phyloP scores from a whole-genome alignment of 306 rosid genomes.

The Oemleria cerasiformis region DNA sequence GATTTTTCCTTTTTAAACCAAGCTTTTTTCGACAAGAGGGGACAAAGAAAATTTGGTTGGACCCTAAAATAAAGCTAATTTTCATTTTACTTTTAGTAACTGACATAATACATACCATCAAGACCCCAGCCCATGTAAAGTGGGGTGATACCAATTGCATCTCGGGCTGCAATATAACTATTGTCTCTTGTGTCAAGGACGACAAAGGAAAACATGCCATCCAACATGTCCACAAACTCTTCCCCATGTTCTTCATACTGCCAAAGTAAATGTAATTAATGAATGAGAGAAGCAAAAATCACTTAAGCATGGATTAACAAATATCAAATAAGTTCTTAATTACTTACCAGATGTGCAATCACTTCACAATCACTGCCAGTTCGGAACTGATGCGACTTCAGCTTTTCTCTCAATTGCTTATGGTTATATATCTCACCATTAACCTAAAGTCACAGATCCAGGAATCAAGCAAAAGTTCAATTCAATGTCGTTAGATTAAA shows the following conservation, averaged over 20 bases:
- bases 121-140: constrained; percentile 98
- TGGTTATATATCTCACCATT: constrained; percentile 99
- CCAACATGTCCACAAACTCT: constrained; percentile 87
- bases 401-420: constrained; percentile 54
- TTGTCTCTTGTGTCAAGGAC: constrained; percentile 85
- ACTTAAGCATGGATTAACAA: constrained; percentile 8
- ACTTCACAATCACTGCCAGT: constrained; percentile 99
- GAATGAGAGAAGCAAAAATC: constrained; percentile 1
- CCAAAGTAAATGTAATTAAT: constrained; percentile 17
- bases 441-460: constrained; percentile 54
- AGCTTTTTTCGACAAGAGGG: neutral
- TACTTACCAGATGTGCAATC: constrained; percentile 95
- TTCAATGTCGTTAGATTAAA: neutral
- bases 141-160: constrained; percentile 87
- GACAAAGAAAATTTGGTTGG: neutral
- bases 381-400: constrained; percentile 72
- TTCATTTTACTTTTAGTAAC: constrained; percentile 1
- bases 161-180: constrained; percentile 87
- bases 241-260: constrained; percentile 97
- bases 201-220: constrained; percentile 92
- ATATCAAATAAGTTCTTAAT: constrained; percentile 13
- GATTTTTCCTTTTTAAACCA: neutral
- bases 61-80: neutral
- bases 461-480: constrained; percentile 15
- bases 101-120: constrained; percentile 62